These are phyloP conservation scores for Lasiosphaeria ovina DNA, from an alignment of 495 filamentous ascomycete species.

Conservation along the genomic window DNA sequence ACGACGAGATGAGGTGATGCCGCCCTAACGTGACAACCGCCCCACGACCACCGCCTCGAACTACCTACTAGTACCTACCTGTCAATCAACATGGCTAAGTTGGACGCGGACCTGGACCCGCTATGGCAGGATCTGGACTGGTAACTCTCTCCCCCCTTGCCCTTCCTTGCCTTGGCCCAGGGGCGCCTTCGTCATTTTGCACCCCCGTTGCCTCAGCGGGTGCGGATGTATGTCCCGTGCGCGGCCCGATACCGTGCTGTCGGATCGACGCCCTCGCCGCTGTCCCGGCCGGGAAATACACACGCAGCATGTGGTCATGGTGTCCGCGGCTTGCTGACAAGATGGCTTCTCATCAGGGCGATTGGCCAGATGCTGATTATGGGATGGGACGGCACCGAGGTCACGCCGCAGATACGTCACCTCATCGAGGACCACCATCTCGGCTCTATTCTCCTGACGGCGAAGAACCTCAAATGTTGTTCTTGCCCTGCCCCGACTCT, in stretches of 20 bases:
- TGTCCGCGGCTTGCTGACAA: constrained; percentile 6
- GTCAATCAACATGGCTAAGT: constrained; percentile 36
- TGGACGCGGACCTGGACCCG: constrained; percentile 58
- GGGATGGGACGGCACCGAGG: constrained; percentile 88
- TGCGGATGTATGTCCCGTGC: neutral
- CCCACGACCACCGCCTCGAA: constrained; percentile 8
- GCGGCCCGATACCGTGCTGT: constrained; percentile 13
- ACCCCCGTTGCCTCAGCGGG: neutral
- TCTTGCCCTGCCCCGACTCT: neutral
- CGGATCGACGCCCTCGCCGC: neutral
- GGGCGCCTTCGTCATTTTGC: constrained; percentile 18
- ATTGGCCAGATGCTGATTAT: constrained; percentile 94
- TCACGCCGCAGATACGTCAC: constrained; percentile 78
- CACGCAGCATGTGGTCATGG: neutral
- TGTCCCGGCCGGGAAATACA: neutral
- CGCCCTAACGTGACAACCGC: constrained; percentile 25
- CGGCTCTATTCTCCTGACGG: constrained; percentile 71
- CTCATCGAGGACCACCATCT: constrained; percentile 84
- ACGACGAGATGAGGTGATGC: constrained; percentile 9
- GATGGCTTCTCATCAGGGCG: constrained; percentile 37
- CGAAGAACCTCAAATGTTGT: constrained; percentile 87
- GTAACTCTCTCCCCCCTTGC: constrained; percentile 27
- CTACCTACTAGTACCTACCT: neutral
- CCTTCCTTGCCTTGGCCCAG: no score
- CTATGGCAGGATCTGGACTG: constrained; percentile 69